Percentiles rank a stretch among this genome's conserved stretches.
Evolutionary conservation across 306 rosid species (phyloP).

Genomic region (Cyamopsis tetragonoloba): DNA sequence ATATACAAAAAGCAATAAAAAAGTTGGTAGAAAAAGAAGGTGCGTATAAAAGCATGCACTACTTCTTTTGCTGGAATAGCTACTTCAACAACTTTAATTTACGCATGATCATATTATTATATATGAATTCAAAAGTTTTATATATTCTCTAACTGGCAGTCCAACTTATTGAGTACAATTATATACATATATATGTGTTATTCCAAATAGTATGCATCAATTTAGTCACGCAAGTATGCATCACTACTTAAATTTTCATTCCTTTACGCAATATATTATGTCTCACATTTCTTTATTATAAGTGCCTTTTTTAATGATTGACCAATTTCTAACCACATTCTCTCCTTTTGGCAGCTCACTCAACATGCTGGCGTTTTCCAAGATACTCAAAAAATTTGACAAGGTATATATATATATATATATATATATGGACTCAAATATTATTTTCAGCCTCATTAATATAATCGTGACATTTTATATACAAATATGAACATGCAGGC

Average conservation of each 20-base stretch:
- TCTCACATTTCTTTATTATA: not conserved
- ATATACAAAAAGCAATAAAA: not conserved
- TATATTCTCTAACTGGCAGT: no score
- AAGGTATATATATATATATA: no score
- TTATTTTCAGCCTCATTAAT: not conserved
- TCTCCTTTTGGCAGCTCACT: constrained; percentile 48
- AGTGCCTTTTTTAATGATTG: not conserved
- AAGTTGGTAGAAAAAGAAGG: not conserved
- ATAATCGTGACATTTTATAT: not conserved
- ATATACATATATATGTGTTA: no score
- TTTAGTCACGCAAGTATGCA: not conserved
- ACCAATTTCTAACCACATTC: constrained; percentile 17
- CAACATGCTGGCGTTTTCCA: constrained; percentile 73
- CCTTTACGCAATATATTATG: not conserved
- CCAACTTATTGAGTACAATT: no score
- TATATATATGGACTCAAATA: not conserved
- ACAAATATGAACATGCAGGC: not conserved
- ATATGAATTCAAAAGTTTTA: no score
- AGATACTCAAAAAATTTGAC: constrained; percentile 89
- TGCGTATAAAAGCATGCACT: not conserved
- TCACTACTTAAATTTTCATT: constrained; percentile 5
- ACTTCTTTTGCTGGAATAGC: not conserved
- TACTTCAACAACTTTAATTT: not conserved
- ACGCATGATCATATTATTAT: no score
- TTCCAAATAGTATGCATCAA: not conserved